Conservation (phyloP, 2,329 filamentous ascomycete genomes). For the Hypoxylon rubiginosum region DNA sequence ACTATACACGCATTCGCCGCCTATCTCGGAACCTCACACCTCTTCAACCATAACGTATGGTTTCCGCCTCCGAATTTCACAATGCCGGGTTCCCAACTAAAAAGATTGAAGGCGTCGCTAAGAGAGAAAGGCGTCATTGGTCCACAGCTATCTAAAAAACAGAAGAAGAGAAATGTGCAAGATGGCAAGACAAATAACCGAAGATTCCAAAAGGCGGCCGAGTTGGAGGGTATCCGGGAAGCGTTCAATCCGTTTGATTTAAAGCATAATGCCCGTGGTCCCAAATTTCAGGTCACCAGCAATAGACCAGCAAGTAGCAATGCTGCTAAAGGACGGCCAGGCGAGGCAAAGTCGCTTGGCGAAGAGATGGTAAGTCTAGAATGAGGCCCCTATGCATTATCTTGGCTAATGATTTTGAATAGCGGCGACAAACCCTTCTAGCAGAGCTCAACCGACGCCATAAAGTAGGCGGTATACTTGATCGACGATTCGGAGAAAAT, state of each 20-base stretch:
- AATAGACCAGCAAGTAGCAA: conserved; percentile 67
- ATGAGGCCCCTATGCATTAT: conserved; percentile 2
- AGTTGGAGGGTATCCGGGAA: conserved; percentile 88
- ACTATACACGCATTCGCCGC: not conserved
- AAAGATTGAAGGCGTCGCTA: conserved; percentile 92
- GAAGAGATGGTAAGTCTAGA: conserved; percentile 78
- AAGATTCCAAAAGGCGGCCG: conserved; percentile 80
- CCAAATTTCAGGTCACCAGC: conserved; percentile 88
- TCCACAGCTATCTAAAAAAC: conserved; percentile 95
- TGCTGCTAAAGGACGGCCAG: conserved; percentile 75
- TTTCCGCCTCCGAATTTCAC: conserved; percentile 41
- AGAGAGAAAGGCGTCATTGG: conserved; percentile 90
- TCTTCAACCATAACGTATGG: conserved; percentile 8
- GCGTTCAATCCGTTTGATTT: conserved; percentile 99
- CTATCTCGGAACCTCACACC: not conserved
- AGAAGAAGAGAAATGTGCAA: conserved; percentile 81
- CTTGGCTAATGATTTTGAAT: conserved; percentile 38
- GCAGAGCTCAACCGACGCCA: conserved; percentile 90
- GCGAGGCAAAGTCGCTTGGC: conserved; percentile 84
- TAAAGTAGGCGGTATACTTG: conserved; percentile 91
- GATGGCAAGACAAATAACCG: conserved; percentile 78
- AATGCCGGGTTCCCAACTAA: conserved; percentile 97
- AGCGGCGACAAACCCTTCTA: conserved; percentile 86
- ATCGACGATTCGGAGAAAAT: conserved; percentile 95
- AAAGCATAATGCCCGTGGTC: conserved; percentile 80